Conservation (phyloP, 2,329 filamentous ascomycete genomes). For the Sarocladium brachiariae region DNA sequence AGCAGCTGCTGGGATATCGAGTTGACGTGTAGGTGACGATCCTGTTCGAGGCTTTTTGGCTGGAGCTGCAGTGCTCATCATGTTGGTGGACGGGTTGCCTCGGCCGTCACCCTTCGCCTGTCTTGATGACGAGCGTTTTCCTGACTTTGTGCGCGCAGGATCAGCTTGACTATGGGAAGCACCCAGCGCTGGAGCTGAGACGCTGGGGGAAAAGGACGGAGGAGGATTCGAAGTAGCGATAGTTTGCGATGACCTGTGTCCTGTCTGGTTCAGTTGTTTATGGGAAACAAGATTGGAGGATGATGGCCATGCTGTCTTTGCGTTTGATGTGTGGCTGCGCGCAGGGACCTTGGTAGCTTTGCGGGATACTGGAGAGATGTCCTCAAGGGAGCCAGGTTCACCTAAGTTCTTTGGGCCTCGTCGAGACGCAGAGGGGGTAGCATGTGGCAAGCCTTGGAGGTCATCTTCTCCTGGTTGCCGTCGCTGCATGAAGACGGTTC, state of each 20-base stretch:
- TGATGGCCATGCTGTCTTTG: not conserved
- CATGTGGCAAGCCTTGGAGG: not conserved
- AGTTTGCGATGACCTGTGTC: not conserved
- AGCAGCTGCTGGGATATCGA: slow-evolving; percentile 33
- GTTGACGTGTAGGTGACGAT: slow-evolving; percentile 35
- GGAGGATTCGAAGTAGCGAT: not conserved
- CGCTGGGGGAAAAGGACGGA: slow-evolving; percentile 1
- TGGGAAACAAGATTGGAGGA: not conserved
- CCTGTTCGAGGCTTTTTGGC: slow-evolving; percentile 43
- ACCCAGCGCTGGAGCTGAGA: not conserved
- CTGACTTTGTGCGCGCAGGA: not conserved
- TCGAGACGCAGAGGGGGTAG: not conserved
- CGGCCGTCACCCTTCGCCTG: slow-evolving; percentile 6
- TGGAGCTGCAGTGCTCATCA: slow-evolving; percentile 27
- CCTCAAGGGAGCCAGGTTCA: not conserved
- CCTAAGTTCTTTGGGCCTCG: not conserved
- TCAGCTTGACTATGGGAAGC: not conserved
- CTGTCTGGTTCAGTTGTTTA: not conserved
- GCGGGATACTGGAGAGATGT: not conserved
- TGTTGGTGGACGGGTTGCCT: slow-evolving; percentile 13
- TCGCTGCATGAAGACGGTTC: slow-evolving; percentile 7
- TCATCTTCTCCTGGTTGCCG: slow-evolving; percentile 8
- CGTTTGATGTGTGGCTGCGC: not conserved
- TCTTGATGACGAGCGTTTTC: slow-evolving; percentile 10
- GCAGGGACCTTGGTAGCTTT: not conserved